A percentile compares a stretch with the other conserved stretches of the same genome.
These are phyloP conservation scores for Byssothecium circinans DNA, from an alignment of 2,329 filamentous ascomycete genomes.

Conservation along the genomic window DNA sequence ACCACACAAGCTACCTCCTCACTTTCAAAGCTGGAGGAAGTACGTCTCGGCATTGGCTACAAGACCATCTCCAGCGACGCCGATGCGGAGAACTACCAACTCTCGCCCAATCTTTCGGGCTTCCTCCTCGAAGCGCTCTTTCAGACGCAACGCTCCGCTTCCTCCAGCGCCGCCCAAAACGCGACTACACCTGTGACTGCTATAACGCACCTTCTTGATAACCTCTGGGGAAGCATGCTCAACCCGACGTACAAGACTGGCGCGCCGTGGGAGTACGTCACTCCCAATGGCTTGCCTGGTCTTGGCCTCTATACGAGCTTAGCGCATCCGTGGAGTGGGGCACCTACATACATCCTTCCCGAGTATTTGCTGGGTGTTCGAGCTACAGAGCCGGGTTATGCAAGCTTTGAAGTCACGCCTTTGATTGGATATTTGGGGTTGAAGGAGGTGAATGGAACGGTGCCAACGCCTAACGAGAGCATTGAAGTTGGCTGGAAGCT, in stretches of 20 bases:
- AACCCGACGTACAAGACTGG: slow-evolving; percentile 41
- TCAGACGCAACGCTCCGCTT: slow-evolving; percentile 17
- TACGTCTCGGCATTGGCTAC: slow-evolving; percentile 43
- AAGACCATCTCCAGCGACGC: slow-evolving; percentile 22
- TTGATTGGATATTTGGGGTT: not conserved
- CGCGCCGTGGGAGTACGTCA: slow-evolving; percentile 52
- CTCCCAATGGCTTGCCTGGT: slow-evolving; percentile 44
- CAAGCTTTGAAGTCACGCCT: slow-evolving; percentile 4
- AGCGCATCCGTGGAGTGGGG: slow-evolving; percentile 50
- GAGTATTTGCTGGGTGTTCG: slow-evolving; percentile 21
- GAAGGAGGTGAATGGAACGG: slow-evolving; percentile 1
- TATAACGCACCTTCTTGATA: slow-evolving; percentile 37
- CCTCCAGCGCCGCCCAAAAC: slow-evolving; percentile 2
- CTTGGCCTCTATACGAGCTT: slow-evolving; percentile 49
- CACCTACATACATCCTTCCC: slow-evolving; percentile 48
- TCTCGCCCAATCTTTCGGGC: slow-evolving; percentile 50
- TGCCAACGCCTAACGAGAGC: not conserved
- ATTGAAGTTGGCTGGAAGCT: slow-evolving; percentile 1
- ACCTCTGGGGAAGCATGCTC: slow-evolving; percentile 50
- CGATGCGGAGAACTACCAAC: slow-evolving; percentile 16
- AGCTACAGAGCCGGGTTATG: slow-evolving; percentile 13
- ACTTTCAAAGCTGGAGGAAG: slow-evolving; percentile 32
- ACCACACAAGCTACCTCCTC: slow-evolving; percentile 28
- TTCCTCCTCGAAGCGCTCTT: slow-evolving; percentile 47
- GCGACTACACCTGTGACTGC: slow-evolving; percentile 6